phyloP scores from a whole-genome alignment of 1,284 basidiomycete genomes.

The Schizophyllum commune region DNA sequence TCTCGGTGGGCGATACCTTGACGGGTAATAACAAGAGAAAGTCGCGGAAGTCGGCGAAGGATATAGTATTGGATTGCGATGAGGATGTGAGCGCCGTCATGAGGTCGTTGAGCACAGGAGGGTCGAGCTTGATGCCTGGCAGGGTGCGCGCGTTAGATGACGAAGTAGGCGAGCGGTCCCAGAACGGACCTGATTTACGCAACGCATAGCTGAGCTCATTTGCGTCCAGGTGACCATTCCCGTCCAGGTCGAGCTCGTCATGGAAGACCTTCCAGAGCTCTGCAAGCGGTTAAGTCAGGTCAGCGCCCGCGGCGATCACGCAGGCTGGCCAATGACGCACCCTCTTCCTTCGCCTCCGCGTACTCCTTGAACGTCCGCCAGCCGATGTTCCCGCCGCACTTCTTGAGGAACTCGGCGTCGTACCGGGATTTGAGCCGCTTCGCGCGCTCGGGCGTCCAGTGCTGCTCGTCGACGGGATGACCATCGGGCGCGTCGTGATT shows the following conservation, averaged over 20 bases:
- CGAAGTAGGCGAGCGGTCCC: neutral
- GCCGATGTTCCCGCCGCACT: conserved; percentile 51
- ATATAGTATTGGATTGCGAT: conserved; percentile 61
- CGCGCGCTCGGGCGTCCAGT: conserved; percentile 59
- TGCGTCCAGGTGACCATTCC: conserved; percentile 74
- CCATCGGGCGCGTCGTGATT: conserved; percentile 5
- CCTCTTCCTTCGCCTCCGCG: conserved; percentile 69
- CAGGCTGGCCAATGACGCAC: conserved; percentile 33
- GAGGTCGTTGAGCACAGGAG: conserved; percentile 67
- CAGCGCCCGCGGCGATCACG: conserved; percentile 1
- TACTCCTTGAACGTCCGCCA: conserved; percentile 80
- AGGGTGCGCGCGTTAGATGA: conserved; percentile 2
- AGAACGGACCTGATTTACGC: conserved; percentile 57
- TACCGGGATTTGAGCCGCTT: conserved; percentile 65
- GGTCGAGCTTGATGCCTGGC: conserved; percentile 63
- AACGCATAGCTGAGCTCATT: conserved; percentile 67
- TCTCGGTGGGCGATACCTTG: conserved; percentile 75
- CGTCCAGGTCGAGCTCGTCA: conserved; percentile 79
- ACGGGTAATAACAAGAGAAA: conserved; percentile 84
- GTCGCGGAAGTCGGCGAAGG: conserved; percentile 84
- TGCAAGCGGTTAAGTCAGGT: conserved; percentile 16
- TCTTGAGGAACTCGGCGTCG: conserved; percentile 67
- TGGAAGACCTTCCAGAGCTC: conserved; percentile 90
- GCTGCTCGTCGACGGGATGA: conserved; percentile 23
- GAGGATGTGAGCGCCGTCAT: conserved; percentile 72